A percentile compares a stretch with the other conserved stretches of the same genome.
Evolutionary conservation across 108 stramenopile species (phyloP).

Genomic region (Stephanodiscus minutulus): DNA sequence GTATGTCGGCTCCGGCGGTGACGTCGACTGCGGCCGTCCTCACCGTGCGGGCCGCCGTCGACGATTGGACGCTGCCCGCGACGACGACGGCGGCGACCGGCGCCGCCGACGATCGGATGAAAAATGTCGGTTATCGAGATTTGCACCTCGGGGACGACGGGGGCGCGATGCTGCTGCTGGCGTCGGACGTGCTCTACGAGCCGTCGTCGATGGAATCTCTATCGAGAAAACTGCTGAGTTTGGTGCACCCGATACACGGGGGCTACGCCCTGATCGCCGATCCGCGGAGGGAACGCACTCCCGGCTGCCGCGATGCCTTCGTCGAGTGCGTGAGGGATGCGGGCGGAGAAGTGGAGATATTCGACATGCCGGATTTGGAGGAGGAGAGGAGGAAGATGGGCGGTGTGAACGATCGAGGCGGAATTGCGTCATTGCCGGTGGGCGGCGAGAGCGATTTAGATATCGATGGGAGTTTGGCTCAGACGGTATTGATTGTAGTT

Average conservation of each 20-base stretch:
- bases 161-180: constrained; percentile 23
- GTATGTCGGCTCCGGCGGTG: no score
- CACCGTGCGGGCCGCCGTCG: constrained; percentile 29
- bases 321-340: neutral
- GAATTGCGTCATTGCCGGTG: neutral
- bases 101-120: neutral
- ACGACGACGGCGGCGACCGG: constrained; percentile 5
- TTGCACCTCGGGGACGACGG: constrained; percentile 22
- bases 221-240: constrained; percentile 22
- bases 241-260: constrained; percentile 28
- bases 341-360: neutral
- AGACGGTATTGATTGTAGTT: constrained; percentile 39
- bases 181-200: constrained; percentile 43
- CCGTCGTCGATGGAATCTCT: constrained; percentile 35
- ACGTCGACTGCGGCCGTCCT: neutral
- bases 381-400: constrained; percentile 14
- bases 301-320: constrained; percentile 3
- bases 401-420: neutral
- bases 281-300: constrained; percentile 3
- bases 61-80: constrained; percentile 45
- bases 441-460: constrained; percentile 23
- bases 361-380: neutral
- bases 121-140: constrained; percentile 31
- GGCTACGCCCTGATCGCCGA: constrained; percentile 26
- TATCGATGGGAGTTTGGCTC: constrained; percentile 29